Conservation (phyloP, 495 filamentous ascomycete genomes). For the Chlorociboria aeruginascens region DNA sequence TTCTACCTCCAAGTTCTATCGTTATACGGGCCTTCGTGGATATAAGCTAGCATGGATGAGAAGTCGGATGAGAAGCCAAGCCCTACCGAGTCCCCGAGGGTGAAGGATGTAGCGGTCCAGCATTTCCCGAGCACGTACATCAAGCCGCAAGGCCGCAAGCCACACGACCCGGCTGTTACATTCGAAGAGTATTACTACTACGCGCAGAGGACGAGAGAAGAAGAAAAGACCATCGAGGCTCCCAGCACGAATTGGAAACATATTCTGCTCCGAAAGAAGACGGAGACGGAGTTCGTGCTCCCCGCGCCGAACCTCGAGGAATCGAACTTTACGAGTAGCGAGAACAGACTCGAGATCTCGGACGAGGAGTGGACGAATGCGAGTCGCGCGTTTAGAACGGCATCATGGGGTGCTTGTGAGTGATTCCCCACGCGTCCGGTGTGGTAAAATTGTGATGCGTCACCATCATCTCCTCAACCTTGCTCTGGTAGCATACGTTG, state of each 20-base stretch:
- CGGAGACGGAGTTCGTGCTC: background rate
- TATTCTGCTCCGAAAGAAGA: constrained; percentile 10
- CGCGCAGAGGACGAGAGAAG: constrained; percentile 29
- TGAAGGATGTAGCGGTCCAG: background rate
- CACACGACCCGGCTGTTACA: constrained; percentile 4
- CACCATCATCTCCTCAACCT: background rate
- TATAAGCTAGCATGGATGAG: background rate
- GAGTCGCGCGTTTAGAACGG: constrained; percentile 31
- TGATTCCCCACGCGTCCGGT: background rate
- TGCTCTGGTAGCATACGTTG: background rate
- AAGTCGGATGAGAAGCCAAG: background rate
- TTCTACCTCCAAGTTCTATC: too few relatives aligned
- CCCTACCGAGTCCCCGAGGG: background rate
- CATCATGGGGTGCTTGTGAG: constrained; percentile 30
- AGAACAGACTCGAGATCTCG: constrained; percentile 4
- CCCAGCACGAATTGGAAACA: constrained; percentile 15
- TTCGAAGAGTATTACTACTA: constrained; percentile 36
- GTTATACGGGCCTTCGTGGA: too few relatives aligned
- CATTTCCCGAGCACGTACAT: constrained; percentile 22
- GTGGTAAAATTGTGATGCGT: background rate
- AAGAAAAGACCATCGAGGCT: constrained; percentile 23
- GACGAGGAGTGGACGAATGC: constrained; percentile 31
- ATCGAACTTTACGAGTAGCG: constrained; percentile 2
- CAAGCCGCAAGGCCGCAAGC: constrained; percentile 25
- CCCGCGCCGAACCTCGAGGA: constrained; percentile 9